Base-by-base conservation (phyloP, 208 protist species). In the Zelonia costaricensis region DNA sequence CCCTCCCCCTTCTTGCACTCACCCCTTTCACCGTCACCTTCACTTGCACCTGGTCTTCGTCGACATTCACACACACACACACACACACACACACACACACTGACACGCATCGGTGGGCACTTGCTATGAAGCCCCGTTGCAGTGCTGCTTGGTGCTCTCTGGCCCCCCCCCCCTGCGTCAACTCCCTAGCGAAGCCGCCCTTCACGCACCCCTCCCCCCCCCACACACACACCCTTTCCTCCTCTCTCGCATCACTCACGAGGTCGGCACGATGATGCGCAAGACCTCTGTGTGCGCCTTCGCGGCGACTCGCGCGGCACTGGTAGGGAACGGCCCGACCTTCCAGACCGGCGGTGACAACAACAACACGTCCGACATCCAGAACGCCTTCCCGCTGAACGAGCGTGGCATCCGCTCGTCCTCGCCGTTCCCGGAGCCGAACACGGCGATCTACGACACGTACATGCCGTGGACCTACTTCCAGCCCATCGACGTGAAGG, bases 401-500 rank as follows among this genome's bases (percentile, higher is more conserved):
- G 84, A 91, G 58, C 90, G 86, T 42, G 90, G 90, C 43, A 83
- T 95, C 35, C 90, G 90, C 56, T 93, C 90, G 35, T 93, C 86
- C 25, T 95, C 87, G 15, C 84, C 85, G 28, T 95, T 95, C 63
- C 71, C 77, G 25, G 90, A 95, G 75, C 86, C 90, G 48, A 95
- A 95, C 73, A 95, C 90, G 16, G 86, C 90, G 62, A 88, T 95
- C 69, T 95, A 95, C 73, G 90, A 95, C 69, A 72, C 80, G 16
- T 95, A 93, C 75, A 71, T 88, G 54, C 62, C 90, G 27, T 95
- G 90, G 90, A 95, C 90, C 16, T 95, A 95, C 74, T 95, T 95
- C 73, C 90, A 95, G 68, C 90, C 90, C 8, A 74, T 92, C 23
- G 86, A 95, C 71, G 79, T 95, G 56, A 85, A 93, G 20, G 74